A percentile compares a stretch with the other conserved stretches of the same genome.
These are phyloP conservation scores for Trametes punicea DNA, from an alignment of 768 basidiomycete genomes.

Conservation along the genomic window DNA sequence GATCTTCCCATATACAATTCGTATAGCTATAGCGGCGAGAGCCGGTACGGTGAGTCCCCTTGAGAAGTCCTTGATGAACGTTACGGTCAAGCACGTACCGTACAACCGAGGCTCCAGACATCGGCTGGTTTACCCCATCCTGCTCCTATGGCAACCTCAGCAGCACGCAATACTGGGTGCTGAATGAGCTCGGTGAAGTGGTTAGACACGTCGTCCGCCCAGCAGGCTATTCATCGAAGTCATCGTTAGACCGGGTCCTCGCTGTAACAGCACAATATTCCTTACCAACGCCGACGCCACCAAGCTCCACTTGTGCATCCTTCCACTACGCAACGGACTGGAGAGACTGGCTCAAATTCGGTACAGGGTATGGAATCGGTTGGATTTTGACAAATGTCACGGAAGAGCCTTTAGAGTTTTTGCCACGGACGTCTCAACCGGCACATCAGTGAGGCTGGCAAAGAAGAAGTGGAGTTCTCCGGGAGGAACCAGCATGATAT, in stretches of 20 bases:
- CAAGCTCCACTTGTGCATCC: not conserved
- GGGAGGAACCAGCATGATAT: not conserved
- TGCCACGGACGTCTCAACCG: not conserved
- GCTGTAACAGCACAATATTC: not conserved
- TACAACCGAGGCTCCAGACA: constrained; percentile 11
- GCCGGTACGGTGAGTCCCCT: too few species aligned
- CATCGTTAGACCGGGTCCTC: not conserved
- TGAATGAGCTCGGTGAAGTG: constrained; percentile 13
- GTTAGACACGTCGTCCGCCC: not conserved
- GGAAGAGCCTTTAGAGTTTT: not conserved
- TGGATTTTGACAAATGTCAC: not conserved
- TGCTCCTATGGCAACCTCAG: constrained; percentile 13
- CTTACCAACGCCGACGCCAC: not conserved
- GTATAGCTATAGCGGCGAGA: not conserved
- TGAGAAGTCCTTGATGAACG: too few species aligned
- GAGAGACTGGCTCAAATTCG: not conserved
- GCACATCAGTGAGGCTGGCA: not conserved
- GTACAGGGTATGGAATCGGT: not conserved
- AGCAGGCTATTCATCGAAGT: not conserved
- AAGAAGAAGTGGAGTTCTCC: not conserved
- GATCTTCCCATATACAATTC: not conserved
- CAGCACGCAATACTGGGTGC: constrained; percentile 1
- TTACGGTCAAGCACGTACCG: constrained; percentile 6
- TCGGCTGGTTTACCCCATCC: constrained; percentile 15
- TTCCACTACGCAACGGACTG: not conserved